Conservation (phyloP, 2,329 filamentous ascomycete species). For the Exophiala phaeomuriformis region DNA sequence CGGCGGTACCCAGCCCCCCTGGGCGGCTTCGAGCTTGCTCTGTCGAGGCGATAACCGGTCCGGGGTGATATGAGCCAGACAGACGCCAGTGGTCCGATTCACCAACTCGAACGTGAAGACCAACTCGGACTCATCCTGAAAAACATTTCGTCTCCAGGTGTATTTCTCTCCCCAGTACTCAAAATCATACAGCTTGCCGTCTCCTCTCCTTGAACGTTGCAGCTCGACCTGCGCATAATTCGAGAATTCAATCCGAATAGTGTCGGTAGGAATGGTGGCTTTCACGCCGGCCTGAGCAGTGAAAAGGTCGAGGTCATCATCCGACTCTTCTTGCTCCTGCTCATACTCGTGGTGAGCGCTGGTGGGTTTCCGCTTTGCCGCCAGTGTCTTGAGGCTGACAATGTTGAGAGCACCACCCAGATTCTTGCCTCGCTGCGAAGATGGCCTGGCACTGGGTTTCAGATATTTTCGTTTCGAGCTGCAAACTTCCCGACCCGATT, state of each 20-base stretch:
- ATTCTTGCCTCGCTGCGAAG: constrained; percentile 32
- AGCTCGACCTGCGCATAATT: constrained; percentile 94
- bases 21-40: constrained; percentile 61
- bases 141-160: constrained; percentile 68
- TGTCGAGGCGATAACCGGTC: constrained; percentile 67
- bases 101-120: constrained; percentile 74
- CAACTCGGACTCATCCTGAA: constrained; percentile 57
- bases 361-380: constrained; percentile 44
- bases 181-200: constrained; percentile 77
- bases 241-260: constrained; percentile 85
- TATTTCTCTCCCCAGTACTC: constrained; percentile 89
- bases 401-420: constrained; percentile 53
- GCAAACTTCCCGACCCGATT: constrained; percentile 89
- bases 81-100: constrained; percentile 55
- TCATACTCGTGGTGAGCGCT: constrained; percentile 54
- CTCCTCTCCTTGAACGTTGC: constrained; percentile 52
- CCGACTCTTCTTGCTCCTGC: constrained; percentile 36
- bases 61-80: constrained; percentile 78
- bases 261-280: constrained; percentile 54
- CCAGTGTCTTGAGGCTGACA: constrained; percentile 47
- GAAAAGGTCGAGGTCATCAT: constrained; percentile 19
- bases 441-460: constrained; percentile 32
- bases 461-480: constrained; percentile 67
- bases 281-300: constrained; percentile 20
- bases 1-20: constrained; percentile 83